Evolutionary conservation across 371 early-diverging fungal genomes (phyloP), one percentile per base, ranked within the genome.

Genomic region (Mucor circinelloides): DNA sequence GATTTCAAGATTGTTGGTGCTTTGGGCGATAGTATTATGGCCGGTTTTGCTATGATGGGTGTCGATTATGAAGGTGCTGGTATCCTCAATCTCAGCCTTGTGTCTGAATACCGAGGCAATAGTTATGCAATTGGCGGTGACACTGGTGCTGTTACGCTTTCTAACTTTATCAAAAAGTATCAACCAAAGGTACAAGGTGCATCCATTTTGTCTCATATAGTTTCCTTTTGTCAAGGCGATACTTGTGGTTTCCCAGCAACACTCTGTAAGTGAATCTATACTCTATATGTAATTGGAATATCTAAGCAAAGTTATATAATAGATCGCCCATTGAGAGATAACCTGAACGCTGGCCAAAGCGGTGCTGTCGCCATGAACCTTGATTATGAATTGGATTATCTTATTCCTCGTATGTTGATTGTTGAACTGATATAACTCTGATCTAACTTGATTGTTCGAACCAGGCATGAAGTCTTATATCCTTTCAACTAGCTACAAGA

Each of bases 91-190:
- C 17, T 69, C 12, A 67, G 69, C 28, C 30, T 48, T 3, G 23
- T 75, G 3, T 56, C 56, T 2, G 75, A 75, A 32, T 71, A 72
- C 56, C 77, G 79, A 36, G 79, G 79, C 7, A 60, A 74, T 6
- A 76, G 75, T 40, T 79, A 69, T 57, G 70, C 63, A 7, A 70
- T 76, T 21, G 79, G 79, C 27, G 77, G 74, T 19, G 68, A 79
- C 48, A 32, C 63, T n/a, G 65, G 56, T 48, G 77, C 77, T 13
- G 31, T 69, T 10, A 70, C 75, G 13, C 12, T 79, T 1, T 69
- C 79, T 13, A 77, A 70, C 30, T 69, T 74, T 40, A 64, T 74
- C 2, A 69, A 70, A 34, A n/a, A 63, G 12, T 79, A 76, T 42
- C 69, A 72, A 10, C 68, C 75, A 9, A 36, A 58, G 1, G 66